phyloP scores from a whole-genome alignment of 768 basidiomycete species.

The Amyloporia xantha region DNA sequence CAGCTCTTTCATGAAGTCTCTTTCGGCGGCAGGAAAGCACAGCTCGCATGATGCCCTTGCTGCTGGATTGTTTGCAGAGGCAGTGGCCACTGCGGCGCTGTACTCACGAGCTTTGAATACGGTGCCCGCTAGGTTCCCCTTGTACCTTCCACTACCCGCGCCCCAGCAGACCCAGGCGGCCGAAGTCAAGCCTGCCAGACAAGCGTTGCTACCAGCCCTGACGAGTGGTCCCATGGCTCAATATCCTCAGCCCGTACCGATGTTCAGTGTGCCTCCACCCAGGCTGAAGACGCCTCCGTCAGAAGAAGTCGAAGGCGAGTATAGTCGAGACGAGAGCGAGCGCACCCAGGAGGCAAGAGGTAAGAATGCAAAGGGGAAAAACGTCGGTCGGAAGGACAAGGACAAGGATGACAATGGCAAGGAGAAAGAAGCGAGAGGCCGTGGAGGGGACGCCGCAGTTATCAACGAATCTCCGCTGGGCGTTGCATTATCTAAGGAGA shows the following conservation, averaged over 20 bases:
- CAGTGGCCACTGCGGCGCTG: constrained; percentile 37
- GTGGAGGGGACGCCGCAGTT: constrained; percentile 20
- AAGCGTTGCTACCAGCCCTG: constrained; percentile 7
- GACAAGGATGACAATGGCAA: constrained; percentile 35
- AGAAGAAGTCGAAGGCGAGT: constrained; percentile 67
- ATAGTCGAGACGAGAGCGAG: constrained; percentile 46
- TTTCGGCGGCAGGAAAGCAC: constrained; percentile 26
- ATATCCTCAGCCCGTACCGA: constrained; percentile 14
- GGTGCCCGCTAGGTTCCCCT: constrained; percentile 58
- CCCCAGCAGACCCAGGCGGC: constrained; percentile 18
- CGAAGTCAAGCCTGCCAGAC: constrained; percentile 15
- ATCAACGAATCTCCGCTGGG: constrained; percentile 51
- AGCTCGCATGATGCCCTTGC: constrained; percentile 36
- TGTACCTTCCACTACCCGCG: constrained; percentile 26
- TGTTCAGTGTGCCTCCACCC: constrained; percentile 13
- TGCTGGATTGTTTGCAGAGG: constrained; percentile 39
- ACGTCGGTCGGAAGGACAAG: constrained; percentile 56
- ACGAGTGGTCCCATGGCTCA: constrained; percentile 1
- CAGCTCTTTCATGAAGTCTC: constrained; percentile 32
- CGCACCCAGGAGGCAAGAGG: constrained; percentile 43
- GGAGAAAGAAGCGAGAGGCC: constrained; percentile 35
- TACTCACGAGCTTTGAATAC: constrained; percentile 29
- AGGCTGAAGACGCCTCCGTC: constrained; percentile 65
- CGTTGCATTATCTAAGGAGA: constrained; percentile 64
- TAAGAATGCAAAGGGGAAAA: constrained; percentile 48